These are phyloP conservation scores for Babesia sp. DNA, from an alignment of 169 alveolate genomes.

Conservation along the genomic window DNA sequence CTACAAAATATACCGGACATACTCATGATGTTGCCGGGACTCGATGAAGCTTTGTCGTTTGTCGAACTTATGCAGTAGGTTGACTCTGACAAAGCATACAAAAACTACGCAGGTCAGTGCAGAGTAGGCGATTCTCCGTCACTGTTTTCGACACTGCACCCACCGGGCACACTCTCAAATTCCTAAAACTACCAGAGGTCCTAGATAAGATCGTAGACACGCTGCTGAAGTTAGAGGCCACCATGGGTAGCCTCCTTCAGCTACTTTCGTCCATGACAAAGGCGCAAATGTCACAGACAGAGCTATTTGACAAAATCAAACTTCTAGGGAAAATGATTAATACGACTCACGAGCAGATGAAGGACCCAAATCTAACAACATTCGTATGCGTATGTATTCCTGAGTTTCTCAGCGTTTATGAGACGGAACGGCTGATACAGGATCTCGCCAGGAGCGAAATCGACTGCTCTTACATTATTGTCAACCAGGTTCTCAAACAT, in stretches of 20 bases:
- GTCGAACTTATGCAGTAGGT: slow-evolving; percentile 91
- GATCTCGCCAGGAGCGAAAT: slow-evolving; percentile 93
- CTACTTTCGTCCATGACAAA: slow-evolving; percentile 36
- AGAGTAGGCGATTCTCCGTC: slow-evolving; percentile 89
- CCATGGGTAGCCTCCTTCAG: slow-evolving; percentile 67
- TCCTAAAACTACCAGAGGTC: slow-evolving; percentile 93
- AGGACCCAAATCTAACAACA: slow-evolving; percentile 84
- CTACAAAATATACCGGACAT: slow-evolving; percentile 86
- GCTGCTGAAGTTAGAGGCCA: slow-evolving; percentile 83
- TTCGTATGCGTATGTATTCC: slow-evolving; percentile 99
- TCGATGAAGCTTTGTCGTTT: slow-evolving; percentile 98
- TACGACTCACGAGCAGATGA: slow-evolving; percentile 61
- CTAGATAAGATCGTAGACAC: slow-evolving; percentile 92
- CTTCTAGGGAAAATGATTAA: slow-evolving; percentile 30
- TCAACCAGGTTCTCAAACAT: slow-evolving; percentile 91
- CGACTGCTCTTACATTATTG: slow-evolving; percentile 94
- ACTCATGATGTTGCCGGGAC: slow-evolving; percentile 95
- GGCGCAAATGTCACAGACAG: slow-evolving; percentile 35
- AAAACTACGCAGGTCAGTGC: slow-evolving; percentile 80
- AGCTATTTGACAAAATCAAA: slow-evolving; percentile 59
- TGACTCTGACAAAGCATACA: not conserved
- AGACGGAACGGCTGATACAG: slow-evolving; percentile 96
- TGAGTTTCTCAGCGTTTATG: slow-evolving; percentile 96
- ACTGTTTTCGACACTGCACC: slow-evolving; percentile 99
- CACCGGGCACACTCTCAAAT: slow-evolving; percentile 98